Evolutionary conservation across 169 alveolate species (phyloP).

Genomic region (Babesia divergens): DNA sequence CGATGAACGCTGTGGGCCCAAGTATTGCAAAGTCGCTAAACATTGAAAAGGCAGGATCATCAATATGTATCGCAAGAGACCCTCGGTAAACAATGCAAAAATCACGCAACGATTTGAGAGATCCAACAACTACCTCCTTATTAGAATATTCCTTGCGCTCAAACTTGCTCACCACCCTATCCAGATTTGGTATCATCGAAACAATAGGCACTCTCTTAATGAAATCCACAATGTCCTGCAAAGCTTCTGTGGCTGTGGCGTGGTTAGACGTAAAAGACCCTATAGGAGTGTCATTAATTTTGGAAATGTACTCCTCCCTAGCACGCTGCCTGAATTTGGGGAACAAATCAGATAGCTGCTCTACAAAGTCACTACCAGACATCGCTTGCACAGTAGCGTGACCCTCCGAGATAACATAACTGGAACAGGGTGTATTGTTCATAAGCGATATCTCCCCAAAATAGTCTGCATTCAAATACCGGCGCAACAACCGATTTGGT

Average conservation of each 20-base stretch:
- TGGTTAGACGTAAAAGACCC: background rate
- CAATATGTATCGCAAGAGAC: conserved; percentile 10
- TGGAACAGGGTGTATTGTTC: conserved; percentile 47
- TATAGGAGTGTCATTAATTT: background rate
- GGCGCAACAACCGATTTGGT: conserved; percentile 46
- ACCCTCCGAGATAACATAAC: conserved; percentile 68
- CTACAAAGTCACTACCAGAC: conserved; percentile 7
- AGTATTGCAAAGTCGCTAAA: conserved; percentile 18
- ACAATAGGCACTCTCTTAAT: conserved; percentile 21
- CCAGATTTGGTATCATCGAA: background rate
- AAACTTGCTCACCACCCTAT: background rate
- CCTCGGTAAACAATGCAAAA: conserved; percentile 49
- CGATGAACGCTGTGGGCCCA: conserved; percentile 35
- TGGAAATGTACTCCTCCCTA: background rate
- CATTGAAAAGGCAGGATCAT: background rate
- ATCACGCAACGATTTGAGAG: background rate
- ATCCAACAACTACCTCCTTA: conserved; percentile 33
- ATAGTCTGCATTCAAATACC: conserved; percentile 61
- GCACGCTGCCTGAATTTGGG: conserved; percentile 37
- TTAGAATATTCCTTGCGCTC: conserved; percentile 15
- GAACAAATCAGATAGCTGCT: conserved; percentile 35
- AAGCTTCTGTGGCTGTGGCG: background rate
- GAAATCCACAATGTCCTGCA: conserved; percentile 6
- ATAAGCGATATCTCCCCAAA: conserved; percentile 73
- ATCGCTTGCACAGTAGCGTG: conserved; percentile 70